These are phyloP conservation scores for Cordia subcordata DNA, from an alignment of 257 asterid species.

Conservation along the genomic window DNA sequence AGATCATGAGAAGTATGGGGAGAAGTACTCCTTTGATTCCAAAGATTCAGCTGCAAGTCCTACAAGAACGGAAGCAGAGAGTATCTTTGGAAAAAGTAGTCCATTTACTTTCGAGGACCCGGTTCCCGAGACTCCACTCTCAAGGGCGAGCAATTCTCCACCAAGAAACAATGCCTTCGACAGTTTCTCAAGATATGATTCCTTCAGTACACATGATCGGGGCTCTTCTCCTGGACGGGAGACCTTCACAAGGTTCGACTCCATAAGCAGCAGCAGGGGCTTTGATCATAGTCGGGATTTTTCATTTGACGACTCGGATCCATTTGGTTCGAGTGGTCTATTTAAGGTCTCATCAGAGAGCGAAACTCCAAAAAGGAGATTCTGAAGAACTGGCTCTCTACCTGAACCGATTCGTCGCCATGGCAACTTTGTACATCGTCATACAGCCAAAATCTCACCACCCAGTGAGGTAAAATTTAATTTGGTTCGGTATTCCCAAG, in stretches of 20 bases:
- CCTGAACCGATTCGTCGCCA: too few species aligned
- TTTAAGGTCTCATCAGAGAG: constrained; percentile 74
- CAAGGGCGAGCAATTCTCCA: constrained; percentile 11
- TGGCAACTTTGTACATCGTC: too few species aligned
- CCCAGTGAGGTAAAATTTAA: too few species aligned
- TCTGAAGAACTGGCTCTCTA: too few species aligned
- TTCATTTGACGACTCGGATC: constrained; percentile 86
- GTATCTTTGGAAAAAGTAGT: constrained; percentile 42
- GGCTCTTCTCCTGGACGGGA: constrained; percentile 44
- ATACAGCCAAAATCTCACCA: too few species aligned
- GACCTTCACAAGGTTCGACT: constrained; percentile 72
- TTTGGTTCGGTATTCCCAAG: too few species aligned
- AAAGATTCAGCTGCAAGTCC: constrained; percentile 1
- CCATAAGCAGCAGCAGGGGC: constrained; percentile 63
- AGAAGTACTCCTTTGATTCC: constrained; percentile 69
- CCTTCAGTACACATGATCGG: constrained; percentile 50
- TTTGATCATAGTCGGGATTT: constrained; percentile 53
- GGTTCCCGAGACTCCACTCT: constrained; percentile 43
- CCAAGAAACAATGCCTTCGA: constrained; percentile 54
- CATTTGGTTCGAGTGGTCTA: constrained; percentile 85
- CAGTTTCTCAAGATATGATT: constrained; percentile 76
- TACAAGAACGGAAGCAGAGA: constrained; percentile 43
- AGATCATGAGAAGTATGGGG: constrained; percentile 34
- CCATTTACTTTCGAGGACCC: constrained; percentile 73
- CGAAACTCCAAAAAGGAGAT: constrained; percentile 31